Percentiles rank a stretch among this genome's conserved stretches.
Conservation (phyloP, 2,329 filamentous ascomycete species). For the Colletotrichum paranaense region DNA sequence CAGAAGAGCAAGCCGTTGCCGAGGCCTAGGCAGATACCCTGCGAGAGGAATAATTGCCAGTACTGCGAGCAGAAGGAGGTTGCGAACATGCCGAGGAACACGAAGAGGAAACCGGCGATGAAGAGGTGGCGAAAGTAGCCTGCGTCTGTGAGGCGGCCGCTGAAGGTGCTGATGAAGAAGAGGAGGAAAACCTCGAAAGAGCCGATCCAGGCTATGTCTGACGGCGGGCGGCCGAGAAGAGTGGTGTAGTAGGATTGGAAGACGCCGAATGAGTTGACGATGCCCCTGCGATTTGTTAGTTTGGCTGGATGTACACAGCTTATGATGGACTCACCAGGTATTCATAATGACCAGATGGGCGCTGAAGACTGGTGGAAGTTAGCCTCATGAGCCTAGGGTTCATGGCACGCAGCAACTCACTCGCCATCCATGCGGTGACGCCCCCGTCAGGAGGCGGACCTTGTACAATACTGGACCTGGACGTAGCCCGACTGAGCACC, state of each 20-base stretch:
- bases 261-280: conserved; percentile 66
- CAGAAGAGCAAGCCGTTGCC: conserved; percentile 74
- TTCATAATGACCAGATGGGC: conserved; percentile 61
- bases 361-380: conserved; percentile 45
- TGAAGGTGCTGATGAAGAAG: conserved; percentile 65
- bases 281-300: conserved; percentile 50
- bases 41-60: conserved; percentile 66
- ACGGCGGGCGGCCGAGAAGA: conserved; percentile 51
- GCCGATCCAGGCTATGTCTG: conserved; percentile 65
- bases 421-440: conserved; percentile 56
- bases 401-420: conserved; percentile 42
- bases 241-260: conserved; percentile 65
- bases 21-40: conserved; percentile 65
- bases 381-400: background rate
- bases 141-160: conserved; percentile 64
- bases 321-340: conserved; percentile 52
- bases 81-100: conserved; percentile 59
- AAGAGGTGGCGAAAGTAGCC: conserved; percentile 62
- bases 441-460: conserved; percentile 65
- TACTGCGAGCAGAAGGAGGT: conserved; percentile 58
- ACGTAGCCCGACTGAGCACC: conserved; percentile 54
- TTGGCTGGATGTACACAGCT: background rate
- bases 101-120: conserved; percentile 52
- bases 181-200: conserved; percentile 65
- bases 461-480: conserved; percentile 52